A percentile compares a stretch with the other conserved stretches of the same genome.
Conservation (phyloP, 2,329 filamentous ascomycete genomes). For the Colletotrichum graminicola region DNA sequence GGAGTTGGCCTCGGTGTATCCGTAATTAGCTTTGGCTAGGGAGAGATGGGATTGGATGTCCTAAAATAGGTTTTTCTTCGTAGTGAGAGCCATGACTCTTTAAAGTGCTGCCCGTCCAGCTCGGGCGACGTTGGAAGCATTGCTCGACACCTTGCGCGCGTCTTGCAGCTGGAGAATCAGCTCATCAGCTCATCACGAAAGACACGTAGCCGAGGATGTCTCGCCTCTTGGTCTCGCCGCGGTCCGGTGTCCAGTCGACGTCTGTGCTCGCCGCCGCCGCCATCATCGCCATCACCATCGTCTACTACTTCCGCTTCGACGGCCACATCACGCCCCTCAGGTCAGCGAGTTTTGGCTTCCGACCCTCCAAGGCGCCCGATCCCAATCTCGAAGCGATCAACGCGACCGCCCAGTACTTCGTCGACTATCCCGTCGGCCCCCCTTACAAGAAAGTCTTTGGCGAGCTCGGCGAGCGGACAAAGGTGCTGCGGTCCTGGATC, state of each 20-base stretch:
- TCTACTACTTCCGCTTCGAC: constrained; percentile 28
- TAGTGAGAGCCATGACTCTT: neutral
- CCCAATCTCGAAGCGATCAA: constrained; percentile 40
- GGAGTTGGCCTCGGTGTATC: neutral
- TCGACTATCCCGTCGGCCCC: constrained; percentile 47
- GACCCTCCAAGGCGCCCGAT: constrained; percentile 10
- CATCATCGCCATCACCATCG: constrained; percentile 22
- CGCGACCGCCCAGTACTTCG: constrained; percentile 42
- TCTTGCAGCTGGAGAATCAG: neutral
- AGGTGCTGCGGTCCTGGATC: constrained; percentile 44
- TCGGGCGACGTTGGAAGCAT: neutral
- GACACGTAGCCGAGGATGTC: constrained; percentile 20
- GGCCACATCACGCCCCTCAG: constrained; percentile 27
- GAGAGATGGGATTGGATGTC: neutral
- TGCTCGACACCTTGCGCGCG: neutral
- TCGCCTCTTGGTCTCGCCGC: constrained; percentile 25
- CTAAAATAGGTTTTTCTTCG: neutral
- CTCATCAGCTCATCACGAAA: neutral
- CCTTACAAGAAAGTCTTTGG: constrained; percentile 51
- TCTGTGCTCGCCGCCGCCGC: constrained; percentile 22
- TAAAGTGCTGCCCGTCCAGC: constrained; percentile 4
- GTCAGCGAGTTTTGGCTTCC: constrained; percentile 22
- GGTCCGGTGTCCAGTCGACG: constrained; percentile 25
- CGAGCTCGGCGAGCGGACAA: constrained; percentile 49
- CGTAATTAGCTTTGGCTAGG: constrained; percentile 28